Evolutionary conservation across 345 rosid genomes (phyloP).

Genomic region (Hibiscus tridactylites): DNA sequence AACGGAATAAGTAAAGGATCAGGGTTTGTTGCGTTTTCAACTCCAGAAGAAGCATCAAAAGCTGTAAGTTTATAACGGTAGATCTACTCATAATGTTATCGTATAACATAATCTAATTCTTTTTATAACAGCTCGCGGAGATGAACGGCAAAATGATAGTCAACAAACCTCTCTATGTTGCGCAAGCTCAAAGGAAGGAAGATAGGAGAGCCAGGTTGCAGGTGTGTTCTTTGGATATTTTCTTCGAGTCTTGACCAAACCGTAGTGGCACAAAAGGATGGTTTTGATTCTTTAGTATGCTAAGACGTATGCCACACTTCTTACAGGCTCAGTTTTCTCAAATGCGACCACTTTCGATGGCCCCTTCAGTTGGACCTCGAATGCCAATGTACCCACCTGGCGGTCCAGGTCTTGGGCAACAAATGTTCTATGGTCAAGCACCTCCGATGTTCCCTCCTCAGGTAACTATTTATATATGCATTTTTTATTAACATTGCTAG

Average conservation of each 20-base stretch:
- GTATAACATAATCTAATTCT: neutral
- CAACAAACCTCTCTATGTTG: constrained; percentile 67
- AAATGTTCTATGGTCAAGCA: constrained; percentile 64
- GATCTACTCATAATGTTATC: neutral
- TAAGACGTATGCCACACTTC: neutral
- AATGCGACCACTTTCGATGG: constrained; percentile 53
- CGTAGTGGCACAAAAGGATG: neutral
- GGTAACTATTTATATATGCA: constrained; percentile 14
- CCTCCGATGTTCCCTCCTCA: constrained; percentile 71
- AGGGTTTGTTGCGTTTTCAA: constrained; percentile 91
- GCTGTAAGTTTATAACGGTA: constrained; percentile 55
- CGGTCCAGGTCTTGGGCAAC: constrained; percentile 65
- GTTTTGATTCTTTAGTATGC: neutral
- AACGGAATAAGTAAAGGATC: constrained; percentile 85
- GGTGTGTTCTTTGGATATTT: constrained; percentile 29
- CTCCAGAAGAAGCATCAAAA: constrained; percentile 81
- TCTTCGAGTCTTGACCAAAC: no score
- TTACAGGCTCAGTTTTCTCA: constrained; percentile 71
- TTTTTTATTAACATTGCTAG: neutral
- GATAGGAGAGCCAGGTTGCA: constrained; percentile 71
- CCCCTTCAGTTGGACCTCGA: constrained; percentile 47
- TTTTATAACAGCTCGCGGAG: constrained; percentile 40
- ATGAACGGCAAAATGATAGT: constrained; percentile 63
- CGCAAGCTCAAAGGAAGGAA: constrained; percentile 71
- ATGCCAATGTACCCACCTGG: constrained; percentile 73